Base-by-base conservation (phyloP, 2,329 filamentous ascomycete species). In the Cryphonectria parasitica region DNA sequence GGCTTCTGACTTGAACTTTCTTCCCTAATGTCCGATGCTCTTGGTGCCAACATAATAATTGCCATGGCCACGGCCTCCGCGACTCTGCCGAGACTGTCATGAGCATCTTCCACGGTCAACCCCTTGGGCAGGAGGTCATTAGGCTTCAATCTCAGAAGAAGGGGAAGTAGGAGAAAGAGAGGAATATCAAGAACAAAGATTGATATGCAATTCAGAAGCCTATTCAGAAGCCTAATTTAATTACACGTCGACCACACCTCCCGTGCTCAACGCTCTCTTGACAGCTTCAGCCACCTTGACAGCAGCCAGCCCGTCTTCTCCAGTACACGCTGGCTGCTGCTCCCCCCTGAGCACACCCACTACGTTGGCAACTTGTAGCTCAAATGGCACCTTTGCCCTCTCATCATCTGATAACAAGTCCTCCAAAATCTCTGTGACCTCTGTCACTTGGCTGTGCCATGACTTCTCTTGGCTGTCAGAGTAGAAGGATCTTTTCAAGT, bases 1-100 rank as follows among this genome's bases (percentile, higher is more conserved):
- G 1, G 62, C 75, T 69, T 86, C 81, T 6, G 72, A 76, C 31
- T 78, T 77, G 6, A 84, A 34, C 6, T 63, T 13, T 71, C 10
- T 68, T 86, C 2, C 82, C 82, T 80, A 36, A 79, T 81, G 71
- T 86, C 83, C 77, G 82, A 87, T 5, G n/a, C 69, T 69, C 7
- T 72, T 70, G 41, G 41, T 43, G 41, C 4, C 15, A 15, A 43
- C 41, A 43, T 15, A 17, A 17, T 83, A 85, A 71, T 87, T 86
- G 2, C 88, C 88, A 74, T 90, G 88, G 0, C 88, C 88, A 77
- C 88, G 52, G 90, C 77, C 75, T 90, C 88, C 1, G 90, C 81
- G 8, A 89, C 76, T 3, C 79, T 81, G n/a, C n/a, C n/a, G n/a
- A n/a, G n/a, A n/a, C n/a, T 39, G 80, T 79, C 78, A 70, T 65